Percentiles rank a stretch among this genome's conserved stretches.
Evolutionary conservation across 306 rosid species (phyloP).

Genomic region (Quercus alba): DNA sequence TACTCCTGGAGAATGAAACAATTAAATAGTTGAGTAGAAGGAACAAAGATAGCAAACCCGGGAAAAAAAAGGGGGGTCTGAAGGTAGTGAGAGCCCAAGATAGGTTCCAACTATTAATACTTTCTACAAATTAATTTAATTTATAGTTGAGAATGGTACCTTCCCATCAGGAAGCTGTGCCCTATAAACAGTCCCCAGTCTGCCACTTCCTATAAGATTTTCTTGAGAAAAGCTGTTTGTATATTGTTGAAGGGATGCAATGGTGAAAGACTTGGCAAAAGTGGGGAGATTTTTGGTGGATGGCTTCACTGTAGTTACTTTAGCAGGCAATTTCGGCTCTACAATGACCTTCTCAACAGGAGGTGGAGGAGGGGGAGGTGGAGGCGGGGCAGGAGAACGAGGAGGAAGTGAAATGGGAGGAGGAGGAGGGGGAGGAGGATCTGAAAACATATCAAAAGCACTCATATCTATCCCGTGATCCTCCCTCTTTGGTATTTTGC

Average conservation of each 20-base stretch:
- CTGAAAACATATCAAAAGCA: slow-evolving; percentile 31
- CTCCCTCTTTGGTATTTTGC: slow-evolving; percentile 47
- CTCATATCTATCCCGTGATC: slow-evolving; percentile 50
- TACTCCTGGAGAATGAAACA: no score
- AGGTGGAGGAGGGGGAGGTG: slow-evolving; percentile 45
- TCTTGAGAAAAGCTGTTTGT: slow-evolving; percentile 95
- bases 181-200: slow-evolving; percentile 86
- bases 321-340: slow-evolving; percentile 43
- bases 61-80: not conserved
- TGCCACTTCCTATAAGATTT: slow-evolving; percentile 81
- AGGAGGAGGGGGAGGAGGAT: slow-evolving; percentile 61
- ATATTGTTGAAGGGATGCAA: slow-evolving; percentile 92
- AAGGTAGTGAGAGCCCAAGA: not conserved
- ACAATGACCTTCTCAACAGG: slow-evolving; percentile 55
- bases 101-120: slow-evolving; percentile 9
- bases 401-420: slow-evolving; percentile 35
- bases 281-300: slow-evolving; percentile 37
- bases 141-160: slow-evolving; percentile 46
- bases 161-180: slow-evolving; percentile 92
- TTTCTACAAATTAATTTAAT: slow-evolving; percentile 17
- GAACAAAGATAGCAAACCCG: not conserved
- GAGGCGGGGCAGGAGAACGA: slow-evolving; percentile 15
- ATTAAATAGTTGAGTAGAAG: not conserved
- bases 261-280: slow-evolving; percentile 63
- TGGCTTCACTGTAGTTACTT: slow-evolving; percentile 41